Percentiles rank a stretch among this genome's conserved stretches.
These are phyloP conservation scores for Hymenoscyphus albidus DNA, from an alignment of 2,329 filamentous ascomycete species.

Conservation along the genomic window DNA sequence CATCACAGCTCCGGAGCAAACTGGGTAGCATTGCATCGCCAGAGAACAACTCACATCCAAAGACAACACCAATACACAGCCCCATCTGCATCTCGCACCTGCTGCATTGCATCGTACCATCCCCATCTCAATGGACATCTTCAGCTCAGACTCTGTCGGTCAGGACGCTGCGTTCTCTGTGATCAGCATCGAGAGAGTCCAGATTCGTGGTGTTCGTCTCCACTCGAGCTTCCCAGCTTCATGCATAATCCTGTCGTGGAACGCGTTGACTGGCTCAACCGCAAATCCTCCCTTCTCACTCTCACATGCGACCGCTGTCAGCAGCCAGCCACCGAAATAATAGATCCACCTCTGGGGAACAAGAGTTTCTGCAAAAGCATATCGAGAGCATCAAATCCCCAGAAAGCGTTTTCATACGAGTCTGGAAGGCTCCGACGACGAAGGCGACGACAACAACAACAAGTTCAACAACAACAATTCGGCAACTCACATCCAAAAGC, in stretches of 20 bases:
- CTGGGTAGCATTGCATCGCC: too few relatives aligned
- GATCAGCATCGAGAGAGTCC: background rate
- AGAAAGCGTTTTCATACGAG: too few relatives aligned
- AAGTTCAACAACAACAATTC: too few relatives aligned
- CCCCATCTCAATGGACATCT: background rate
- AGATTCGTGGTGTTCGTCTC: background rate
- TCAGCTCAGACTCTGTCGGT: too few relatives aligned
- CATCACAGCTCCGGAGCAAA: too few relatives aligned
- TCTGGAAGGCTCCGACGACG: too few relatives aligned
- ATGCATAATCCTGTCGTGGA: constrained; percentile 12
- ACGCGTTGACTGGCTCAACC: constrained; percentile 8
- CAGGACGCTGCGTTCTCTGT: background rate
- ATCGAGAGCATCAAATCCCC: too few relatives aligned
- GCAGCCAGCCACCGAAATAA: background rate
- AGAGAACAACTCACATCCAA: too few relatives aligned
- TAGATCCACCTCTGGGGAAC: background rate
- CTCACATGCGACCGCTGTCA: constrained; percentile 10
- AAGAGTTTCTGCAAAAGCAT: background rate
- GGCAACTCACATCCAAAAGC: too few relatives aligned
- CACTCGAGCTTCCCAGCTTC: too few relatives aligned
- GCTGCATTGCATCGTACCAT: background rate
- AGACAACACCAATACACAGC: background rate
- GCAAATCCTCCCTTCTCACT: background rate
- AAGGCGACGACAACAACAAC: too few relatives aligned
- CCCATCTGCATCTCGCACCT: background rate